A percentile compares a stretch with the other conserved stretches of the same genome.
Evolutionary conservation across 2,329 filamentous ascomycete species (phyloP).

Genomic region (Didymellaceae sp.): DNA sequence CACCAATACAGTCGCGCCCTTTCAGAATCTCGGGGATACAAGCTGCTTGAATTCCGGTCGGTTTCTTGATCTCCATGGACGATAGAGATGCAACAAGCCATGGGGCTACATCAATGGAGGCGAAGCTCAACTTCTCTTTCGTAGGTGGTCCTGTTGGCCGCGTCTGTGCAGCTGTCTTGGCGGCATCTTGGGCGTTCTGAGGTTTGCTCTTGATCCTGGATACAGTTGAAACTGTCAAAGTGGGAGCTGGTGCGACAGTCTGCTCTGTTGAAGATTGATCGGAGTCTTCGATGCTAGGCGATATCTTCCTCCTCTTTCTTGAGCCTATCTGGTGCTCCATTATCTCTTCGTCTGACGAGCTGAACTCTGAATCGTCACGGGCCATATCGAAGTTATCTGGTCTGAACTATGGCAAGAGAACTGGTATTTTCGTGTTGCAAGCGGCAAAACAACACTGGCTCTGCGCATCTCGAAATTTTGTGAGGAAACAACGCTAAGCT

Average conservation of each 20-base stretch:
- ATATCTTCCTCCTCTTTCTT: conserved; percentile 48
- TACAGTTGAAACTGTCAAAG: conserved; percentile 30
- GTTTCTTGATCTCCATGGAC: conserved; percentile 80
- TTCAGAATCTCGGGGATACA: conserved; percentile 93
- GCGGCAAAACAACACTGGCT: conserved; percentile 1
- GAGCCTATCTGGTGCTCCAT: conserved; percentile 39
- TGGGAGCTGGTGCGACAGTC: background rate
- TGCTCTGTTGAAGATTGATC: conserved; percentile 16
- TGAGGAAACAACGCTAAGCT: conserved; percentile 29
- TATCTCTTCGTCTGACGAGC: conserved; percentile 36
- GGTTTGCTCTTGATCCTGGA: conserved; percentile 47
- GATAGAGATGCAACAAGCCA: conserved; percentile 87
- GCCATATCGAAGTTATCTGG: conserved; percentile 11
- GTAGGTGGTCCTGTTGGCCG: conserved; percentile 6
- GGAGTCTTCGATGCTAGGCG: conserved; percentile 28
- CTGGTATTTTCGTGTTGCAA: background rate
- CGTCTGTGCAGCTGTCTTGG: conserved; percentile 8
- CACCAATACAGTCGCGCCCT: conserved; percentile 90
- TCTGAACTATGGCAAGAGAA: background rate
- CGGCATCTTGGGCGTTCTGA: background rate
- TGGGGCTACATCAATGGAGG: conserved; percentile 74
- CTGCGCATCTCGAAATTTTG: conserved; percentile 33
- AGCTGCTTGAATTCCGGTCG: conserved; percentile 89
- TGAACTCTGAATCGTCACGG: conserved; percentile 26
- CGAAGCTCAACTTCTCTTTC: conserved; percentile 67